Evolutionary conservation across 2,329 filamentous ascomycete genomes (phyloP).

Genomic region (Ophiosphaerella herpotricha): DNA sequence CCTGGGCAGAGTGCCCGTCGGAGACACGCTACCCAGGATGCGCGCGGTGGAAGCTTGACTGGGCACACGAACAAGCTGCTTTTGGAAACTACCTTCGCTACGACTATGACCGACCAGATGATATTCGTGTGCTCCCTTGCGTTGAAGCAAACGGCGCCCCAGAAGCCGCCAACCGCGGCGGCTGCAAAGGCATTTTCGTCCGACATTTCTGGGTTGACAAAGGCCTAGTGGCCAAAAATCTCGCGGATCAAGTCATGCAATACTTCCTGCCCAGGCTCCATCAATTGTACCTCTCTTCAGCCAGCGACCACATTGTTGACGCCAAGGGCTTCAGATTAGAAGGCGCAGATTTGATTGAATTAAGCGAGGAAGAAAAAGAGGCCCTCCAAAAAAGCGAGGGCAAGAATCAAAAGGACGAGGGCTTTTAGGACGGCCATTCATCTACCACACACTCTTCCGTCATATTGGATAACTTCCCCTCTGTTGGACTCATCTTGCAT

Average conservation of each 20-base stretch:
- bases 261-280: conserved; percentile 43
- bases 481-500: too few relatives aligned
- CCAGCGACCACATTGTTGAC: conserved; percentile 38
- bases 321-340: conserved; percentile 41
- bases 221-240: conserved; percentile 34
- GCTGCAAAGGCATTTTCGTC: conserved; percentile 46
- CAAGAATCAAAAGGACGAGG: conserved; percentile 45
- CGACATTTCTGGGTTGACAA: conserved; percentile 48
- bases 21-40: conserved; percentile 43
- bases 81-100: conserved; percentile 48
- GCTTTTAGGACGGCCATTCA: conserved; percentile 24
- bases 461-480: too few relatives aligned
- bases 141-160: conserved; percentile 46
- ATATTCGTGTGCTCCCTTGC: conserved; percentile 45
- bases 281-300: conserved; percentile 35
- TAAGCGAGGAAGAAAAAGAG: conserved; percentile 39
- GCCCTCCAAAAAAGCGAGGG: conserved; percentile 20
- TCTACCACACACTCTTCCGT: background rate
- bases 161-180: conserved; percentile 38
- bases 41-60: conserved; percentile 41
- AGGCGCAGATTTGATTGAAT: conserved; percentile 38
- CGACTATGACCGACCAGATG: conserved; percentile 43
- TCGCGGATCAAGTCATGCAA: conserved; percentile 44
- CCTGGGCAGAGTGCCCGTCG: conserved; percentile 46
- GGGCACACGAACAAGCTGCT: conserved; percentile 46